Percentiles rank a stretch among this genome's conserved stretches.
Evolutionary conservation across 495 filamentous ascomycete genomes (phyloP).

Genomic region (Penicillium bovifimosum): DNA sequence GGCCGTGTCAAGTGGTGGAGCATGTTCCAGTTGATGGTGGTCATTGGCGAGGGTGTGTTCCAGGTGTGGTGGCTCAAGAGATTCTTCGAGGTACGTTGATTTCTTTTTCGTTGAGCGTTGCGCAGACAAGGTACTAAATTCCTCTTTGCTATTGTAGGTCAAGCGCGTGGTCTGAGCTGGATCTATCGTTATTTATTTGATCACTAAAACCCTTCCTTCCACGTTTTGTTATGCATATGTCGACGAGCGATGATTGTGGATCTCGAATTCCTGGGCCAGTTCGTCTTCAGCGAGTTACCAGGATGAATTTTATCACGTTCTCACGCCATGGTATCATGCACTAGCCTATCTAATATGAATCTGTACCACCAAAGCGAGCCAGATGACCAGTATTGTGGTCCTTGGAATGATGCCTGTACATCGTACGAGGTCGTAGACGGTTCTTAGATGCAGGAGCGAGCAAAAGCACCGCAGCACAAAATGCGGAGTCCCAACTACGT

Average conservation of each 20-base stretch:
- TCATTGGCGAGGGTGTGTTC: slow-evolving; percentile 89
- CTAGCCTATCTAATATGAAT: slow-evolving; percentile 21
- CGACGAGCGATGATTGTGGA: slow-evolving; percentile 3
- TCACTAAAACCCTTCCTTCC: slow-evolving; percentile 7
- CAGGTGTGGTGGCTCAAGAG: slow-evolving; percentile 99
- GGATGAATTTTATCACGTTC: slow-evolving; percentile 10
- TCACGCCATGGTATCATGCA: slow-evolving; percentile 22
- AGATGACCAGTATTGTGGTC: neutral
- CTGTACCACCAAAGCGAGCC: slow-evolving; percentile 17
- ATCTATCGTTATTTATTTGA: slow-evolving; percentile 3
- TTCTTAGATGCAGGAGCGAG: neutral
- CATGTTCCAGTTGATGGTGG: slow-evolving; percentile 85
- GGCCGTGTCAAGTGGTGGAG: slow-evolving; percentile 99
- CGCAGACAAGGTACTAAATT: neutral
- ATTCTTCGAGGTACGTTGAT: slow-evolving; percentile 81
- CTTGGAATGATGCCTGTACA: neutral
- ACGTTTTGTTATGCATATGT: slow-evolving; percentile 6
- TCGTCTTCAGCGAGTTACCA: slow-evolving; percentile 8
- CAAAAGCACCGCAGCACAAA: neutral
- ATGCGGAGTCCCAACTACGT: neutral
- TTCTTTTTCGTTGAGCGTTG: neutral
- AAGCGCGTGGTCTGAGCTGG: slow-evolving; percentile 40
- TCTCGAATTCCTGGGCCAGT: neutral
- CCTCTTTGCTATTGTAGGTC: slow-evolving; percentile 22
- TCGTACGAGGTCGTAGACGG: neutral